phyloP scores from a whole-genome alignment of 1,139 yeast species.

The Diutina scorzettiae region DNA sequence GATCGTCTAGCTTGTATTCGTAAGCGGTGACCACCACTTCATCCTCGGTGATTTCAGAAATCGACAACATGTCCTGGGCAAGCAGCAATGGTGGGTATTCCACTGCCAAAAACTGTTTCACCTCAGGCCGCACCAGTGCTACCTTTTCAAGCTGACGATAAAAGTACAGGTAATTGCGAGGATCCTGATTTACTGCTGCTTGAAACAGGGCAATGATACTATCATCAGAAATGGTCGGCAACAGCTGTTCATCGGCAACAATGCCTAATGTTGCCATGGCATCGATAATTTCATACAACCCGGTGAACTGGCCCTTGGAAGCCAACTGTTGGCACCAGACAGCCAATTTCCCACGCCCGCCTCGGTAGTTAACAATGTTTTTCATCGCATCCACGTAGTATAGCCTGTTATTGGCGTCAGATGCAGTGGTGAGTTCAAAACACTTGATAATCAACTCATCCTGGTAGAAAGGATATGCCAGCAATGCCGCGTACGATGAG shows the following conservation, averaged over 20 bases:
- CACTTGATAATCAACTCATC: constrained; percentile 53
- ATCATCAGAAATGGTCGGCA: constrained; percentile 24
- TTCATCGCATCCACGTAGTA: constrained; percentile 56
- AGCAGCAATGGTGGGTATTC: constrained; percentile 44
- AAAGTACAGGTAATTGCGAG: constrained; percentile 24
- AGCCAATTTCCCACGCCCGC: not conserved
- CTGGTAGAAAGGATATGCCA: constrained; percentile 34
- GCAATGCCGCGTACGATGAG: not conserved
- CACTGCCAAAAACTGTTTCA: constrained; percentile 35
- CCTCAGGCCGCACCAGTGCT: constrained; percentile 25
- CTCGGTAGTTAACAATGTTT: constrained; percentile 11
- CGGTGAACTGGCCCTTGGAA: constrained; percentile 40
- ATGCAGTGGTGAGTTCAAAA: constrained; percentile 39
- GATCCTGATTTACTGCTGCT: constrained; percentile 22
- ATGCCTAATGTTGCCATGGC: constrained; percentile 48
- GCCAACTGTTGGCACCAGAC: not conserved
- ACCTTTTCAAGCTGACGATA: constrained; percentile 28
- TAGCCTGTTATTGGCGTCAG: constrained; percentile 45
- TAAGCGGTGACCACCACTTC: constrained; percentile 65
- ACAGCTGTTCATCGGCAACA: not conserved
- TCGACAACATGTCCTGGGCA: constrained; percentile 52
- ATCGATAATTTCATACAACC: constrained; percentile 44
- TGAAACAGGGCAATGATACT: constrained; percentile 36
- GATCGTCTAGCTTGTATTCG: constrained; percentile 50
- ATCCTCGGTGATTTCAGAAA: constrained; percentile 59